phyloP scores from a whole-genome alignment of 441 rosid genomes.

The Rhodomyrtus psidioides region DNA sequence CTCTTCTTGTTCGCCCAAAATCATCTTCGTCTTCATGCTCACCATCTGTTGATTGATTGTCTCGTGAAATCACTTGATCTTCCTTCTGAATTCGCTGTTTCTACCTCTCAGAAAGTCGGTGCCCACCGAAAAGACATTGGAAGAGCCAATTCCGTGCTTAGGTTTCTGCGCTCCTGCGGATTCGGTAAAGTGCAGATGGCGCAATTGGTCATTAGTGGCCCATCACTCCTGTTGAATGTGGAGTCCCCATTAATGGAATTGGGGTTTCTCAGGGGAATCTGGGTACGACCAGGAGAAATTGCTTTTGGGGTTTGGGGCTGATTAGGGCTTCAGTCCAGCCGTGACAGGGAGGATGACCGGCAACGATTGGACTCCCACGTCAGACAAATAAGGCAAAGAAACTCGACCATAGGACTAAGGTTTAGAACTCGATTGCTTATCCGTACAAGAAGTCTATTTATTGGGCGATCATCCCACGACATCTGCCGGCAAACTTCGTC shows the following conservation, averaged over 20 bases:
- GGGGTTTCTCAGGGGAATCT: not conserved
- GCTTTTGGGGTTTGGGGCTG: not conserved
- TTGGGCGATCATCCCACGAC: not conserved
- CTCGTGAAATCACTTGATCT: not conserved
- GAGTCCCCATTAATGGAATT: not conserved
- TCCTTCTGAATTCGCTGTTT: not conserved
- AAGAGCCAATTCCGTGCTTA: not conserved
- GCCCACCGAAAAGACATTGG: not conserved
- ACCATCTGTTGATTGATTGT: not conserved
- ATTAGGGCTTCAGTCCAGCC: not conserved
- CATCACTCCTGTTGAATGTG: not conserved
- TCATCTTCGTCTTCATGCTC: not conserved
- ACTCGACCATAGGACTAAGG: not conserved
- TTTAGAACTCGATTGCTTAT: not conserved
- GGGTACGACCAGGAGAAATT: not conserved
- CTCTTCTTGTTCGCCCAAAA: not conserved
- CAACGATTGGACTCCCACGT: not conserved
- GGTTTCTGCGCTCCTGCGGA: not conserved
- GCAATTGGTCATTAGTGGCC: not conserved
- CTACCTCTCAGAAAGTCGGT: not conserved
- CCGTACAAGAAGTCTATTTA: not conserved
- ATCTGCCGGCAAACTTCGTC: not conserved
- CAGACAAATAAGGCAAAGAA: not conserved
- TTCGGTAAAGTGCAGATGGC: not conserved
- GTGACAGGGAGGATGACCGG: not conserved